Percentiles rank a stretch among this genome's conserved stretches.
These are phyloP conservation scores for Picochlorum costavermella DNA, from an alignment of 139 green algal species.

Conservation along the genomic window DNA sequence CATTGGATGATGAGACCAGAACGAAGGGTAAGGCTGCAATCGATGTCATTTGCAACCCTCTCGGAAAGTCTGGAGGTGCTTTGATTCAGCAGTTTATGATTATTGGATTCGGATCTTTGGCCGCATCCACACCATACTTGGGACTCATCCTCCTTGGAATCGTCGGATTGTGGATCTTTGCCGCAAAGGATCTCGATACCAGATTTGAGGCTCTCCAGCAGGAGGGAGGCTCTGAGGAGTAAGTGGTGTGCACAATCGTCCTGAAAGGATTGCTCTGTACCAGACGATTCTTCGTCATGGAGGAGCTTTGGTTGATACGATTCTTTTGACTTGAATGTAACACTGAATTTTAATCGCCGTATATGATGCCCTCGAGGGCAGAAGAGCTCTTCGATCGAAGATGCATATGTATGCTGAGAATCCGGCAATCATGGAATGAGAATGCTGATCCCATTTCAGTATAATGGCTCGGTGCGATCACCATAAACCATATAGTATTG, in stretches of 20 bases:
- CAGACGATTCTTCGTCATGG: too few species aligned
- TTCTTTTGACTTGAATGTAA: too few species aligned
- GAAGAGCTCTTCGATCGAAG: too few species aligned
- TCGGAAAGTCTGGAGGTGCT: conserved; percentile 96
- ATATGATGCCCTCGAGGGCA: too few species aligned
- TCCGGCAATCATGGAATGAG: too few species aligned
- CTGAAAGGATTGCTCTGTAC: too few species aligned
- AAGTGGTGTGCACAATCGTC: background rate
- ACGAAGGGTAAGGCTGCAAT: conserved; percentile 98
- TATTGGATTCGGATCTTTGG: conserved; percentile 92
- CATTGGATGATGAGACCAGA: conserved; percentile 86
- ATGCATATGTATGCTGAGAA: too few species aligned
- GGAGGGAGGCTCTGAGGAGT: background rate
- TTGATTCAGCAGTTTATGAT: conserved; percentile 98
- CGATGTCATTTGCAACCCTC: conserved; percentile 98
- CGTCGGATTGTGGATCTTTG: conserved; percentile 80
- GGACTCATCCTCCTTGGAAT: conserved; percentile 86
- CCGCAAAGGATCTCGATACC: conserved; percentile 47
- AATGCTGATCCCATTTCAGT: too few species aligned
- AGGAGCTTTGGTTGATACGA: too few species aligned
- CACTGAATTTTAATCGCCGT: too few species aligned
- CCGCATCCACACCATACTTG: conserved; percentile 94
- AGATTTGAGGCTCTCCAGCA: conserved; percentile 21
- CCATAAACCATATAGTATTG: too few species aligned
- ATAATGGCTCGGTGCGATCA: too few species aligned